A percentile compares a stretch with the other conserved stretches of the same genome.
Conservation (phyloP, 805 yeast species). For the Zygosaccharomyces rouxii region DNA sequence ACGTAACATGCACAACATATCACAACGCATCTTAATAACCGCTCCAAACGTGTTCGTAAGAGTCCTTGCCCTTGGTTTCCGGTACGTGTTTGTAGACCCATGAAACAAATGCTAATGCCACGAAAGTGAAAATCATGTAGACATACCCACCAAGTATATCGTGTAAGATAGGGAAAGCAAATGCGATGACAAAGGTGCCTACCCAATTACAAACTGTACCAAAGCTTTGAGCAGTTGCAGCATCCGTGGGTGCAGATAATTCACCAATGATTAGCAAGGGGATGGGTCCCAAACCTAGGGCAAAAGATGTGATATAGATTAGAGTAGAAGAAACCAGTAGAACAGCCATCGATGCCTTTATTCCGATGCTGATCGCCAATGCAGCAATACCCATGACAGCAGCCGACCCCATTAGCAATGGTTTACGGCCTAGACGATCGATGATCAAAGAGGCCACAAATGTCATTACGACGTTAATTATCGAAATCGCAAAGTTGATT, state of each 20-base stretch:
- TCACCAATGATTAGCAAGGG: constrained; percentile 88
- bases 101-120: constrained; percentile 46
- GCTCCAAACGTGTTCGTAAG: constrained; percentile 68
- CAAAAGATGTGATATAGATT: constrained; percentile 76
- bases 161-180: constrained; percentile 70
- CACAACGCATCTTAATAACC: background rate
- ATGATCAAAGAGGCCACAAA: constrained; percentile 67
- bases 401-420: constrained; percentile 63
- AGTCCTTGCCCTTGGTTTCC: constrained; percentile 64
- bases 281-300: constrained; percentile 91
- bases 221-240: constrained; percentile 85
- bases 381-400: constrained; percentile 64
- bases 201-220: constrained; percentile 91
- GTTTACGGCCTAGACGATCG: constrained; percentile 73
- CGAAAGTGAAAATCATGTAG: constrained; percentile 63
- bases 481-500: constrained; percentile 72
- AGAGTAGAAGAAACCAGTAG: constrained; percentile 63
- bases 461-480: constrained; percentile 71
- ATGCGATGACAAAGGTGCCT: constrained; percentile 80
- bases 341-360: constrained; percentile 43
- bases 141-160: constrained; percentile 68
- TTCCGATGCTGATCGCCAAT: constrained; percentile 61
- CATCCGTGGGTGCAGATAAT: constrained; percentile 73
- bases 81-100: constrained; percentile 51
- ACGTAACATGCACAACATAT: background rate